These are phyloP conservation scores for Lyophyllum shimeji DNA, from an alignment of 768 basidiomycete genomes.

Conservation along the genomic window DNA sequence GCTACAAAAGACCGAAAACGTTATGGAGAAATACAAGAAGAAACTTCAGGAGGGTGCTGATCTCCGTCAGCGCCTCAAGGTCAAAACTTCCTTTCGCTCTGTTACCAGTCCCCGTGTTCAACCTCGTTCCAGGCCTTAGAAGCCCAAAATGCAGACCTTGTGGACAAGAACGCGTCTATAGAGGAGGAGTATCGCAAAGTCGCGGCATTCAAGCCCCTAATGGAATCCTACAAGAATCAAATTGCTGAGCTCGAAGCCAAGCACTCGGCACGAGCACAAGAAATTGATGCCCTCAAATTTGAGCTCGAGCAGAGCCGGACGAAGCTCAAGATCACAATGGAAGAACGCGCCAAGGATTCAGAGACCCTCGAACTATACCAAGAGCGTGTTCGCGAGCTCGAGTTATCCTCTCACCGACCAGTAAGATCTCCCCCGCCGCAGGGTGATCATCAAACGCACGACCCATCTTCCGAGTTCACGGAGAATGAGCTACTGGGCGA, in stretches of 20 bases:
- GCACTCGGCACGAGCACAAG: constrained; percentile 60
- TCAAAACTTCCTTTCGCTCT: constrained; percentile 27
- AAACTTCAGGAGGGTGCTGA: constrained; percentile 95
- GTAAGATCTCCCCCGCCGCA: constrained; percentile 28
- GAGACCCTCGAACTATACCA: constrained; percentile 89
- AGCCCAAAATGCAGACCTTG: constrained; percentile 88
- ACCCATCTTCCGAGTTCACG: constrained; percentile 17
- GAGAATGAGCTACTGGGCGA: constrained; percentile 32
- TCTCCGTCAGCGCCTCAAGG: constrained; percentile 83
- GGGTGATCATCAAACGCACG: constrained; percentile 16
- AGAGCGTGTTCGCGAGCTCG: constrained; percentile 87
- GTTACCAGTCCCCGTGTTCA: neutral
- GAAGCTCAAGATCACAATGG: constrained; percentile 63
- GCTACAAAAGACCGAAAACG: constrained; percentile 92
- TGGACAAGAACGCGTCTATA: constrained; percentile 88
- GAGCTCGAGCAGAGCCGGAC: constrained; percentile 76
- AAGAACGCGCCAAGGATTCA: constrained; percentile 74
- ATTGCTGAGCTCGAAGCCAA: constrained; percentile 80
- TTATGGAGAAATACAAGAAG: constrained; percentile 98
- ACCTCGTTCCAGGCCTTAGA: constrained; percentile 65
- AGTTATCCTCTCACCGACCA: constrained; percentile 60
- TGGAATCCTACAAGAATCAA: constrained; percentile 91
- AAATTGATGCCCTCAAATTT: constrained; percentile 70
- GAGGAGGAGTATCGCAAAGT: constrained; percentile 92
- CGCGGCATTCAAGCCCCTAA: constrained; percentile 80